Evolutionary conservation across 2,329 filamentous ascomycete genomes (phyloP), one percentile per base, ranked within the genome.

Genomic region (Calonectria ilicicola): DNA sequence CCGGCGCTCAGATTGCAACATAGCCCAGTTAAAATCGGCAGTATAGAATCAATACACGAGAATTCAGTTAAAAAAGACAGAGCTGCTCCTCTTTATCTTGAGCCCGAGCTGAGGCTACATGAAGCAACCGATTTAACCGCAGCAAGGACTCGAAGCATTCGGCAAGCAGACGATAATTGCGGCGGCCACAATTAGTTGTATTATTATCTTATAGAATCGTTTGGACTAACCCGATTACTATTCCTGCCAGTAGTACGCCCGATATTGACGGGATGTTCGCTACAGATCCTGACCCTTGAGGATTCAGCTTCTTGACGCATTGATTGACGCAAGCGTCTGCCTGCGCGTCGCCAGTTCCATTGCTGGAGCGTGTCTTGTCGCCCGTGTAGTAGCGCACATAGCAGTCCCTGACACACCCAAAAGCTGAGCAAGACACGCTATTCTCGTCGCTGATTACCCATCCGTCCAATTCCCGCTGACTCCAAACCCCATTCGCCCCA

Each of bases 401-500:
- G 5, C 77, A 79, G 19, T 38, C 21, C 35, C 75, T 78, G 15
- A 62, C 76, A 63, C 77, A 79, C 12, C 70, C 73, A 29, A 68
- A 75, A 29, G 77, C 77, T 63, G 26, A 63, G 44, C 77, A 79
- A n/a, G 77, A 78, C 47, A 79, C 51, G 4, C 32, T 15, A 3
- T 79, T 65, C 40, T 58, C 67, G 15, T 72, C 66, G 21, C 70
- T 74, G 7, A 76, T 74, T 1, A 23, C 60, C 70, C 73, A 69
- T 12, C 77, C 77, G 19, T 79, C 76, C 63, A 78, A 44, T 47
- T 79, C 75, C 5, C 70, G 68, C 69, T 77, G 72, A 17, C 77
- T 76, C 77, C 77, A 79, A n/a, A 70, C 78, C 14, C 70, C 77
- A 19, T 77, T 79, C 15, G 51, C 73, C 10, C 77, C 77, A n/a